These are phyloP conservation scores for Colletotrichum sp. DNA, from an alignment of 2,329 filamentous ascomycete genomes.

Conservation along the genomic window DNA sequence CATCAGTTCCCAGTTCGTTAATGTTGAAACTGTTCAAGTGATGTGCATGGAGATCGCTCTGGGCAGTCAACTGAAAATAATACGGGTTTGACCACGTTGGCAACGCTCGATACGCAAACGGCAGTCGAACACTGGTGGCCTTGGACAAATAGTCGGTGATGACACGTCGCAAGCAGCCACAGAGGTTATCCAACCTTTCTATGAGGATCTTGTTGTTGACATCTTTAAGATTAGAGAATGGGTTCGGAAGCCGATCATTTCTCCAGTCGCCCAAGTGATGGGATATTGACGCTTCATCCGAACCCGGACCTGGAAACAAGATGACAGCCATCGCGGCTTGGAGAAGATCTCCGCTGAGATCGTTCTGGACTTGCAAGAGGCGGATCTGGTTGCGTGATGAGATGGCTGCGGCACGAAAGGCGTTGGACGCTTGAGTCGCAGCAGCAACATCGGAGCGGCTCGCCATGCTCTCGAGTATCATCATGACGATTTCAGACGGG, in stretches of 20 bases:
- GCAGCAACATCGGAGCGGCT: too few species aligned
- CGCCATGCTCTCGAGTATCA: too few species aligned
- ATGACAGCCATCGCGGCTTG: background rate
- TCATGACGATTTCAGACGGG: too few species aligned
- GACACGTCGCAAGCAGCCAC: background rate
- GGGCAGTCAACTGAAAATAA: accelerated
- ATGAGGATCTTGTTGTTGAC: too few species aligned
- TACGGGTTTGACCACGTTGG: background rate
- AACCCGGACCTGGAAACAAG: background rate
- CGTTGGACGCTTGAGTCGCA: background rate
- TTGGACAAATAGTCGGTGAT: background rate
- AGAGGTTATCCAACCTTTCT: background rate
- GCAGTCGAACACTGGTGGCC: background rate
- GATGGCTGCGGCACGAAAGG: background rate
- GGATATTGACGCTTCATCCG: background rate
- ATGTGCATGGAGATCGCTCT: accelerated
- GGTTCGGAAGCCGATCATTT: accelerated
- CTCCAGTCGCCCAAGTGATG: background rate
- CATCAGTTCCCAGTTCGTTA: background rate
- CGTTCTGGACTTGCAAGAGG: background rate
- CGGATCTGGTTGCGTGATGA: background rate
- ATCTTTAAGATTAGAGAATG: background rate
- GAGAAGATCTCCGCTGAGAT: background rate
- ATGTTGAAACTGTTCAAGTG: background rate
- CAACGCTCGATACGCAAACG: background rate